phyloP scores from a whole-genome alignment of 225 moss, liverwort and hornwort species.

The Anthoceros angustus region DNA sequence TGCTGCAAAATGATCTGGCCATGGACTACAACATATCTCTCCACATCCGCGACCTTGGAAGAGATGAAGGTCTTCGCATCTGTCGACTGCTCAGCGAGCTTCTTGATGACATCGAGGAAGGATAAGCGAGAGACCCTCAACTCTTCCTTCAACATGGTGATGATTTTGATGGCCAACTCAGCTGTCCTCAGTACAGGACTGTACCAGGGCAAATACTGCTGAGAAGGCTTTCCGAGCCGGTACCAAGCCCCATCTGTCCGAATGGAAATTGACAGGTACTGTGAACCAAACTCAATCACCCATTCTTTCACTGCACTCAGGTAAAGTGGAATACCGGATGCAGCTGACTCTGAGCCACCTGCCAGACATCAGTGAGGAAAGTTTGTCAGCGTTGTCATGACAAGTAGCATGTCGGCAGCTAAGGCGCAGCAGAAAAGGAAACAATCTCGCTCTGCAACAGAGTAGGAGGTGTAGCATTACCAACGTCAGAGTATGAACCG shows the following conservation, averaged over 20 bases:
- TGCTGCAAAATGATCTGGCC: constrained; percentile 91
- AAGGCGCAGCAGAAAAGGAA: constrained; percentile 21
- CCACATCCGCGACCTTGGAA: constrained; percentile 47
- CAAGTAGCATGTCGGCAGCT: too few species aligned
- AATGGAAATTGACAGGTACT: constrained; percentile 64
- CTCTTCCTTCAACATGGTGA: constrained; percentile 75
- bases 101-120: constrained; percentile 63
- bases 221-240: constrained; percentile 72
- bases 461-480: background rate
- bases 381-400: too few species aligned
- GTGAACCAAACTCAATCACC: constrained; percentile 87
- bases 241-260: constrained; percentile 96
- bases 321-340: constrained; percentile 56
- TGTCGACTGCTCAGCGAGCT: constrained; percentile 35
- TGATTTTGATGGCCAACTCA: constrained; percentile 55
- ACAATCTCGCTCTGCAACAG: too few species aligned
- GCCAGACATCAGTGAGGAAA: constrained; percentile 4
- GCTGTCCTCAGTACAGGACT: constrained; percentile 64
- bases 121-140: constrained; percentile 70
- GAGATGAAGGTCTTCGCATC: constrained; percentile 48
- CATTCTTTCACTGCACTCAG: constrained; percentile 94
- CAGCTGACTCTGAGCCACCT: constrained; percentile 7
- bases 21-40: constrained; percentile 86
- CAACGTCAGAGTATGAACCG: constrained; percentile 12
- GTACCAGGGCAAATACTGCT: constrained; percentile 64